Base-by-base conservation (phyloP, 73 alveolate genomes). In the Uronychia binucleata region DNA sequence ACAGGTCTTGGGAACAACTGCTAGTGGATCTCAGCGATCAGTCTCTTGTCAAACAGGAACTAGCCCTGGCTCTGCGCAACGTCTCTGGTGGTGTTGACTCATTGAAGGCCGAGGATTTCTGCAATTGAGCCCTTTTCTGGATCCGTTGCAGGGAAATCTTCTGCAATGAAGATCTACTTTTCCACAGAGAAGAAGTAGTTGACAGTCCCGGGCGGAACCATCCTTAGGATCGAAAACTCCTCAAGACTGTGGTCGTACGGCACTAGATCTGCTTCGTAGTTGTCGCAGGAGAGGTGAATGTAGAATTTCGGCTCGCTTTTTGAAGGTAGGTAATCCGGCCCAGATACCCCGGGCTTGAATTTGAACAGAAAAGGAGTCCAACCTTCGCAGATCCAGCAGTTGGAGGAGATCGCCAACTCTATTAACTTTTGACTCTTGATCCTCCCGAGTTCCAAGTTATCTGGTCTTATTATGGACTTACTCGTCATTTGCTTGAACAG, bases 381-480 rank as follows among this genome's bases (percentile, higher is more conserved):
- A 30, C 99, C 99, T 91, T 95, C 99, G 82, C 99, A 95, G 31
- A 95, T 91, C 99, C 99, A 95, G 80, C 99, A 95, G 78, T 95
- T 93, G 5, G 95, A 85, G 30, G 90, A 30, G 30, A 80, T 81
- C 30, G 74, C 85, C 31, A 90, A 57, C 29, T 89, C 83, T 8
- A 59, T n/a, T 35, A 46, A 33, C 32, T 89, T 90, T 11, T 74
- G 35, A 34, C 81, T 57, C 26, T 31, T 1, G 1, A 60, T 74
- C 33, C 78, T 59, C 0, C 67, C 67, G 19, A 46, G 67, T 46
- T 46, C n/a, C 19, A 46, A 19, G n/a, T 46, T 11, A 46, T 5
- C 67, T 46, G 67, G 5, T 46, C 19, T 11, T 46, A 19, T 19
- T 46, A 46, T 11, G n/a, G n/a, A 46, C 67, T 46, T 46, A 46